Conservation (phyloP, 140 eudicot genomes). For the Stevia rebaudiana region DNA sequence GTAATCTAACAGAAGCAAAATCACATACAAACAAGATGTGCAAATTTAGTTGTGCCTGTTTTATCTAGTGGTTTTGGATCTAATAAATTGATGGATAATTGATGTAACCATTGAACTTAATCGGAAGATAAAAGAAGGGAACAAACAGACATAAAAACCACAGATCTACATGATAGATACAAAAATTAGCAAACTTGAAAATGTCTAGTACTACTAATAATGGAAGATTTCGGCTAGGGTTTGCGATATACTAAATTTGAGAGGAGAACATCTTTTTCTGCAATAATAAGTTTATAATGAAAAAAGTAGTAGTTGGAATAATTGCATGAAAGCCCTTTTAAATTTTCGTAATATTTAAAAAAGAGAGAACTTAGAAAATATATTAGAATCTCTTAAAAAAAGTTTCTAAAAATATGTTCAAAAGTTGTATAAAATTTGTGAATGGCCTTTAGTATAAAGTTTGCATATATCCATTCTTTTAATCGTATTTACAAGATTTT, state of each 20-base stretch:
- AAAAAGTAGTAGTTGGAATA: background rate
- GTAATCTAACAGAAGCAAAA: background rate
- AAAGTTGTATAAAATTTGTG: no score
- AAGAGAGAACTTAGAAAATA: no score
- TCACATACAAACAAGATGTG: background rate
- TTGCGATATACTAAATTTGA: background rate
- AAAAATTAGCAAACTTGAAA: no score
- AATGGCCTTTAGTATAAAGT: background rate
- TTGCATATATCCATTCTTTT: background rate
- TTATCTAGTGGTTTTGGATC: background rate
- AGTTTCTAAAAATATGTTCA: no score
- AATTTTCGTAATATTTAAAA: background rate
- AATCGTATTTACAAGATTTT: no score
- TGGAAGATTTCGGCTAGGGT: slow-evolving; percentile 1
- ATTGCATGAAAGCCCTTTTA: background rate
- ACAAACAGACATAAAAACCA: background rate
- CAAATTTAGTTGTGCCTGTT: background rate
- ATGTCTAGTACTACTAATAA: no score
- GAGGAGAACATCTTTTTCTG: background rate
- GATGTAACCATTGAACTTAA: background rate
- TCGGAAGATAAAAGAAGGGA: background rate
- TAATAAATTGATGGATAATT: background rate
- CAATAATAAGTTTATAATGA: no score
- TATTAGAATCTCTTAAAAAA: no score
- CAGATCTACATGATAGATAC: background rate